A percentile compares a stretch with the other conserved stretches of the same genome.
phyloP scores from a whole-genome alignment of 2,329 filamentous ascomycete genomes.

The Neonectria punicea region DNA sequence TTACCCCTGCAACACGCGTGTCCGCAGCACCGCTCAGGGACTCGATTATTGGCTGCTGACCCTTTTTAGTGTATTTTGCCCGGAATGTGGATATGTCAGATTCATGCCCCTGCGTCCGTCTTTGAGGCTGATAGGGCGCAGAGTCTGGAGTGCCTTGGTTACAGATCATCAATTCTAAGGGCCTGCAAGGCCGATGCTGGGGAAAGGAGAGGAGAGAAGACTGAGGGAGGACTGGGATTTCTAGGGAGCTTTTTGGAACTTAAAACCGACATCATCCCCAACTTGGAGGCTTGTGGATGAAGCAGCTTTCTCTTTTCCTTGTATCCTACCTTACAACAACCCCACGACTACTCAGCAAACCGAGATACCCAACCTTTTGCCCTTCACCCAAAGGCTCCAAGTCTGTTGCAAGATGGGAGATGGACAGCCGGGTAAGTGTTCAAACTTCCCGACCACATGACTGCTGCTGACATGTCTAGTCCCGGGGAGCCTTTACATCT shows the following conservation, averaged over 20 bases:
- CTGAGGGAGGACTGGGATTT: background rate
- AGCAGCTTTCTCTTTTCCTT: background rate
- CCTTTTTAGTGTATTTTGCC: background rate
- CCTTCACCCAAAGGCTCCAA: too few relatives aligned
- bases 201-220: background rate
- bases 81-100: background rate
- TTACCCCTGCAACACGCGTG: background rate
- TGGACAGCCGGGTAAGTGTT: conserved; percentile 42
- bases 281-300: background rate
- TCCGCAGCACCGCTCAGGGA: background rate
- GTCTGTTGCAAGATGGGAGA: conserved; percentile 30
- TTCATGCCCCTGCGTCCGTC: background rate
- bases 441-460: background rate
- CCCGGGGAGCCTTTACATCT: conserved; percentile 54
- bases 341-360: background rate
- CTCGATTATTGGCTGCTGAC: background rate
- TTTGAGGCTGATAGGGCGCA: background rate
- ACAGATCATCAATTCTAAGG: background rate
- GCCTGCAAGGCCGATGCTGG: background rate
- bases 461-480: conserved; percentile 39
- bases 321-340: background rate
- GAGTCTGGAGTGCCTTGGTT: background rate
- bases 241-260: background rate
- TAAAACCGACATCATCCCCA: background rate
- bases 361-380: too few relatives aligned